Evolutionary conservation across 2,329 filamentous ascomycete genomes (phyloP), one percentile per base, ranked within the genome.

Genomic region (Alternaria dauci): DNA sequence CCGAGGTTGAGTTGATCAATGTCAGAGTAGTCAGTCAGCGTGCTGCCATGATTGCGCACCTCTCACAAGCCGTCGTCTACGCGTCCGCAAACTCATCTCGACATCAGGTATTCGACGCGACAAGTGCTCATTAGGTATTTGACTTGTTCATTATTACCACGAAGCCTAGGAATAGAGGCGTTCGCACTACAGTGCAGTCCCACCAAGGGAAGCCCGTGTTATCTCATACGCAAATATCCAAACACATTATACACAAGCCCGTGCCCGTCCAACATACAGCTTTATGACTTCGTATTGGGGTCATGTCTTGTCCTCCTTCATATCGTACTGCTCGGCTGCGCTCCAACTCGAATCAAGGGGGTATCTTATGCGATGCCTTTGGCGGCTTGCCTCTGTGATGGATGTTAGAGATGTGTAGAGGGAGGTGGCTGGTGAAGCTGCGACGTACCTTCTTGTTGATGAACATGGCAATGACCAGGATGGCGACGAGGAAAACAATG

Each of bases 401-500:
- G 20, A 26, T 38, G 52, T 70, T 58, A 65, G 52, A 11, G 52
- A 2, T 20, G 9, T 23, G 36, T 48, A 16, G 25, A 53, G 8
- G 11, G 14, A 23, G 44, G 26, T 23, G 20, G 46, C 8, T 50
- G 32, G 32, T 23, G 26, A 9, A 3, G 8, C 36, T 26, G 39
- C 8, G 23, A 56, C 70, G 46, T 72, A 83, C 74, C 70, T 76
- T 80, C 63, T 83, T 81, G 65, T 81, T 81, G 62, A 85, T 69
- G 71, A 85, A 83, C 41, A 89, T 80, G 51, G 71, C 68, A 56
- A 83, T 63, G 50, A 89, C 73, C 26, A 86, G 82, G 61, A 83
- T 57, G 39, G 62, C 81, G 66, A 89, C 84, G 61, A 87, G 69
- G 71, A 85, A 85, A 75, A 88, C 81, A 68, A 89, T 86, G 76